Percentiles rank a stretch among this genome's conserved stretches.
These are phyloP conservation scores for Melanomma pulvis-pyrius DNA, from an alignment of 495 filamentous ascomycete species.

Conservation along the genomic window DNA sequence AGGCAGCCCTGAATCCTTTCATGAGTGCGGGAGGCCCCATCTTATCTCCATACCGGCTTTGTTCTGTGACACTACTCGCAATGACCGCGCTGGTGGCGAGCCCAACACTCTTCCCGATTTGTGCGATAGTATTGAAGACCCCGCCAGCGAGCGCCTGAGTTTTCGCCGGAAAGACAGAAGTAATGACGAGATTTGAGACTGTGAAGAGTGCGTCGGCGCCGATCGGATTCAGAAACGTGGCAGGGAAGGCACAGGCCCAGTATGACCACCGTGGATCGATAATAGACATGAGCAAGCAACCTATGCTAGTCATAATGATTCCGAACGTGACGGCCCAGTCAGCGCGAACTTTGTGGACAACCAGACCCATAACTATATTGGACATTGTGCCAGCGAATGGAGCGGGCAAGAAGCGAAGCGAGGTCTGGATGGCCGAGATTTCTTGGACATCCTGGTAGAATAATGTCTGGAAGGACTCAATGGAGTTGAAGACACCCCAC, in stretches of 20 bases:
- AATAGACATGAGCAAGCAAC: conserved; percentile 60
- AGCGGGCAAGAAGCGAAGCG: conserved; percentile 59
- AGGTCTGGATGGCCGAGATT: conserved; percentile 48
- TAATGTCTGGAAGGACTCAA: conserved; percentile 55
- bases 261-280: conserved; percentile 53
- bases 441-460: conserved; percentile 58
- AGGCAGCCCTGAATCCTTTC: conserved; percentile 61
- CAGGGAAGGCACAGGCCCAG: conserved; percentile 60
- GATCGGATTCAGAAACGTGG: conserved; percentile 54
- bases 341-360: conserved; percentile 58
- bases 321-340: conserved; percentile 52
- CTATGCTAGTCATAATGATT: conserved; percentile 49
- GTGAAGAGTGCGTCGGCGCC: conserved; percentile 64
- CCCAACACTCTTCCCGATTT: conserved; percentile 64
- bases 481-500: conserved; percentile 55
- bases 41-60: conserved; percentile 36
- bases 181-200: conserved; percentile 64
- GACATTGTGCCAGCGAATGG: conserved; percentile 55
- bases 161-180: conserved; percentile 57
- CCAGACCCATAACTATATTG: conserved; percentile 58
- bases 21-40: conserved; percentile 50
- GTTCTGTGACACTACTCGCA: conserved; percentile 54
- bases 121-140: conserved; percentile 65
- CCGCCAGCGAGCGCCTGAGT: conserved; percentile 65
- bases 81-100: conserved; percentile 60